These are phyloP conservation scores for Talaromyces sp. DNA, from an alignment of 2,329 filamentous ascomycete genomes.

Conservation along the genomic window DNA sequence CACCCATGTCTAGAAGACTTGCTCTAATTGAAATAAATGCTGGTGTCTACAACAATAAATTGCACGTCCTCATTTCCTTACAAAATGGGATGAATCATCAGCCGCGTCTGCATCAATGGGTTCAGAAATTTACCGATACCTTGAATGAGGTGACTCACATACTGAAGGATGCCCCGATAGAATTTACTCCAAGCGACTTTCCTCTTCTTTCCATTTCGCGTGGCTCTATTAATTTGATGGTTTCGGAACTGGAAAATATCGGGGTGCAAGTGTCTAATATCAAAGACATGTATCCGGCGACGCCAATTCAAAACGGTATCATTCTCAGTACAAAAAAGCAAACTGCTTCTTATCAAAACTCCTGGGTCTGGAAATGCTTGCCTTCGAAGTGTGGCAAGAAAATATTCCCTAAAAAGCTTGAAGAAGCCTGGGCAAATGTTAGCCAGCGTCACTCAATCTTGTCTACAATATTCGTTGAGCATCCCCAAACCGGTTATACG, in stretches of 20 bases:
- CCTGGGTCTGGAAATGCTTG: not conserved
- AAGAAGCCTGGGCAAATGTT: not conserved
- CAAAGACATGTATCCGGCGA: not conserved
- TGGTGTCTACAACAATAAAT: not conserved
- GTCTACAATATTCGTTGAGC: not conserved
- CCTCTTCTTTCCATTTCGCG: not conserved
- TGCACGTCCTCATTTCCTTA: not conserved
- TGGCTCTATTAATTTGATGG: not conserved
- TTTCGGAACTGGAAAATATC: not conserved
- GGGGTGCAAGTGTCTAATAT: not conserved
- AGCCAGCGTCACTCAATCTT: not conserved
- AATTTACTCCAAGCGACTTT: not conserved
- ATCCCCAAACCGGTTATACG: not conserved
- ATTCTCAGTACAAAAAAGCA: constrained; percentile 6
- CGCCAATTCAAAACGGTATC: not conserved
- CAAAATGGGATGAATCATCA: not conserved
- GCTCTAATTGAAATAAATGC: not conserved
- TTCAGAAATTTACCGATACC: not conserved
- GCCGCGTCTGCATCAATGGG: not conserved
- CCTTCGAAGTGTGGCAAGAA: not conserved
- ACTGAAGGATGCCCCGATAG: not conserved
- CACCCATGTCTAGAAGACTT: not conserved
- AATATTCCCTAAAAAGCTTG: not conserved
- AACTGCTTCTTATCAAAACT: not conserved
- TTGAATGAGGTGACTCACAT: not conserved